Percentiles rank a stretch among this genome's conserved stretches.
Evolutionary conservation across 345 rosid species (phyloP).

Genomic region (Lenwebbia sp.): DNA sequence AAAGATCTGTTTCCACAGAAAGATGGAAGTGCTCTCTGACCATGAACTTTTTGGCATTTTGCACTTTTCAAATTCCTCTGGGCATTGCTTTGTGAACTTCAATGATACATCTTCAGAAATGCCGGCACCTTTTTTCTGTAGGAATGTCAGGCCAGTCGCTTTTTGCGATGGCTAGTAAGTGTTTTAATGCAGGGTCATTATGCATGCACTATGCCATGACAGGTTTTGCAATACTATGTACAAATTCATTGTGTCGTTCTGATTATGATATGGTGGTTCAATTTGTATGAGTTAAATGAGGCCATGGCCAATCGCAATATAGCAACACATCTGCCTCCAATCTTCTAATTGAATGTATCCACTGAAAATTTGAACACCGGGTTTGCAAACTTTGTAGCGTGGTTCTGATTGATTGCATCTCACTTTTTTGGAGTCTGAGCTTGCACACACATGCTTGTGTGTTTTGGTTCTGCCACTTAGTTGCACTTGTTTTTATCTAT

Average conservation of each 20-base stretch:
- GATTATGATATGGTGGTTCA: neutral
- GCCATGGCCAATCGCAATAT: neutral
- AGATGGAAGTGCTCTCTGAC: neutral
- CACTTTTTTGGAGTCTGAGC: neutral
- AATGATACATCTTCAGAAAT: neutral
- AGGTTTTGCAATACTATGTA: neutral
- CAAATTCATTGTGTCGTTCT: neutral
- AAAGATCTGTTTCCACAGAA: neutral
- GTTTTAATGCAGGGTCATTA: neutral
- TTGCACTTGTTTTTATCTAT: neutral
- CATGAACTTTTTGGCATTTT: neutral
- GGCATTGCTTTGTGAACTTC: neutral
- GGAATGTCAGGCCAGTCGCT: neutral
- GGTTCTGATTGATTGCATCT: neutral
- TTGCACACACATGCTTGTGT: neutral
- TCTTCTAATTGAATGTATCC: neutral
- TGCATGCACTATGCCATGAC: neutral
- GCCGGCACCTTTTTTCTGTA: neutral
- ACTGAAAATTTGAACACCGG: neutral
- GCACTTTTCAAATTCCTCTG: neutral
- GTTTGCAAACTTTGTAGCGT: neutral
- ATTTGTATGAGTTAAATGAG: neutral
- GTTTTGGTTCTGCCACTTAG: neutral
- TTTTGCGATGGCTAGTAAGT: neutral
- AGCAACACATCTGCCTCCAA: neutral